These are phyloP conservation scores for Petunia hybrid DNA, from an alignment of 305 asterid species.

Conservation along the genomic window DNA sequence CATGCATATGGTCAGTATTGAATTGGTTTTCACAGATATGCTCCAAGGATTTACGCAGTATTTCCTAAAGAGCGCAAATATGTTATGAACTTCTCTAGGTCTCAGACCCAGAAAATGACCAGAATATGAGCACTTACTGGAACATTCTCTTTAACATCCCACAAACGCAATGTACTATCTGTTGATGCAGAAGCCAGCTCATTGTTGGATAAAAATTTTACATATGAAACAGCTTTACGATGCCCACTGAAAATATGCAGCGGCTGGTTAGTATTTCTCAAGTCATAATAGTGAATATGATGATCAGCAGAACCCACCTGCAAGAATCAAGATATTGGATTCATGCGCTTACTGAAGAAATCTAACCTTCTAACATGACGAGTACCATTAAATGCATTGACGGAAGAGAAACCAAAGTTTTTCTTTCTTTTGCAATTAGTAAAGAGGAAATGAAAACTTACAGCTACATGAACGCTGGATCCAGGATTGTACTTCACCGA, in stretches of 20 bases:
- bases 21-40: background rate
- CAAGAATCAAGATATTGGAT: conserved; percentile 31
- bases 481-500: conserved; percentile 93
- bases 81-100: background rate
- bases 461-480: conserved; percentile 79
- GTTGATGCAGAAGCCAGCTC: conserved; percentile 98
- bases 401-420: background rate
- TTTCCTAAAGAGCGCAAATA: background rate
- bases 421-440: background rate
- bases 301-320: conserved; percentile 98
- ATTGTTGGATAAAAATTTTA: conserved; percentile 72
- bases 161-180: conserved; percentile 79
- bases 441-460: conserved; percentile 39
- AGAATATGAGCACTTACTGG: conserved; percentile 54
- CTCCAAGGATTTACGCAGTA: background rate
- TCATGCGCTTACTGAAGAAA: background rate
- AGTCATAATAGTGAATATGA: conserved; percentile 85
- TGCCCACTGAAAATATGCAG: conserved; percentile 78
- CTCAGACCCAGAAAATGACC: background rate
- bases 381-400: background rate
- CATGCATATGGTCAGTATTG: background rate
- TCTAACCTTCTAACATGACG: background rate
- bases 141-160: conserved; percentile 82
- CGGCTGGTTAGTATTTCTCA: conserved; percentile 75
- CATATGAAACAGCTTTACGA: conserved; percentile 85